Percentiles rank a stretch among this genome's conserved stretches.
phyloP scores from a whole-genome alignment of 2,329 filamentous ascomycete genomes.

The Juglanconis juglandina region DNA sequence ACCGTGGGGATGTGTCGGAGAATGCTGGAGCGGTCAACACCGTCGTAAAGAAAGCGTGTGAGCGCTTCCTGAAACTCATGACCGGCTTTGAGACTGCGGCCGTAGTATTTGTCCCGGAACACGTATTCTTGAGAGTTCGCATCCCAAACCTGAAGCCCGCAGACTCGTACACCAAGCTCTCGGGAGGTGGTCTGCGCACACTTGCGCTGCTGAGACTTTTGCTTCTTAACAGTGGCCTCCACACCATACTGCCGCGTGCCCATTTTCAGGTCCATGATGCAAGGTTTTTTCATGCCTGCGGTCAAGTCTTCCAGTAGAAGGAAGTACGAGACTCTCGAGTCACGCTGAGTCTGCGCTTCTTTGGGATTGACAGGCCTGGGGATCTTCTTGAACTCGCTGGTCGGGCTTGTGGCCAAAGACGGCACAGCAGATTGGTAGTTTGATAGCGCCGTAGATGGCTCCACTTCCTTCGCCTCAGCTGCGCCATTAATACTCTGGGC shows the following conservation, averaged over 20 bases:
- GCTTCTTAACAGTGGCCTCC: conserved; percentile 87
- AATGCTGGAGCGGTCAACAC: conserved; percentile 74
- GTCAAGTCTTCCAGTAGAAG: conserved; percentile 91
- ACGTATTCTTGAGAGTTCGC: conserved; percentile 75
- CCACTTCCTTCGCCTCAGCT: conserved; percentile 15
- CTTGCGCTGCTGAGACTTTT: conserved; percentile 87
- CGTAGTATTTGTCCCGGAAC: conserved; percentile 99
- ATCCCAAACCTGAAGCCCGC: conserved; percentile 96
- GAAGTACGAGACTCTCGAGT: conserved; percentile 82
- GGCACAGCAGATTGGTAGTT: conserved; percentile 32
- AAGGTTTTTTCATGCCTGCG: conserved; percentile 91
- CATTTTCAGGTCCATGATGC: conserved; percentile 98
- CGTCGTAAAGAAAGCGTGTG: conserved; percentile 87
- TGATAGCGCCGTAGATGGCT: conserved; percentile 23
- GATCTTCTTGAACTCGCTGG: conserved; percentile 40
- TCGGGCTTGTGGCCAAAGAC: conserved; percentile 36
- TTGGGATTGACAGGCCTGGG: conserved; percentile 70
- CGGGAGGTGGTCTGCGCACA: conserved; percentile 89
- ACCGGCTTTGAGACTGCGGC: conserved; percentile 81
- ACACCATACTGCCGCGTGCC: conserved; percentile 95
- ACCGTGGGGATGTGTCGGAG: conserved; percentile 84
- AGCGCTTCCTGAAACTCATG: conserved; percentile 85
- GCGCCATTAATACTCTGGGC: conserved; percentile 11
- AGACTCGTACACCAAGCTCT: conserved; percentile 87
- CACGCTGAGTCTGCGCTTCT: conserved; percentile 63